Evolutionary conservation across 2,329 filamentous ascomycete genomes (phyloP).

Genomic region (Arthroderma uncinatum): DNA sequence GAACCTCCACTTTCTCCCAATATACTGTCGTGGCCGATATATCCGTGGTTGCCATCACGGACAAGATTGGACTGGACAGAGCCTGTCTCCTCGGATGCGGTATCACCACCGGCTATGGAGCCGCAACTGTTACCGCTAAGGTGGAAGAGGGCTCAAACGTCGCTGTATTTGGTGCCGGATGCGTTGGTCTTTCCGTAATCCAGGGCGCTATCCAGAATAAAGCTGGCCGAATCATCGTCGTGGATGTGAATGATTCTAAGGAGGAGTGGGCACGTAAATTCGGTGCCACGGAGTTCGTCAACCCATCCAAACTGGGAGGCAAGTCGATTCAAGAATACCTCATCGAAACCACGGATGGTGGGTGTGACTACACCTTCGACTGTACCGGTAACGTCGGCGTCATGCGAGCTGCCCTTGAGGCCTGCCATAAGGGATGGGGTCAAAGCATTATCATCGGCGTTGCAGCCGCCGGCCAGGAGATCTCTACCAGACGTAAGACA

Average conservation of each 20-base stretch:
- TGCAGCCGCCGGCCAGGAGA: slow-evolving; percentile 91
- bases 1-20: slow-evolving; percentile 95
- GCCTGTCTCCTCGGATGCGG: slow-evolving; percentile 94
- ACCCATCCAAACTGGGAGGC: slow-evolving; percentile 63
- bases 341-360: slow-evolving; percentile 94
- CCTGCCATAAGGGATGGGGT: slow-evolving; percentile 99
- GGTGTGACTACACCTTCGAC: slow-evolving; percentile 98
- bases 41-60: slow-evolving; percentile 86
- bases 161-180: slow-evolving; percentile 89
- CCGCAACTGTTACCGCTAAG: slow-evolving; percentile 82
- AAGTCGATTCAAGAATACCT: slow-evolving; percentile 85
- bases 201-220: slow-evolving; percentile 83
- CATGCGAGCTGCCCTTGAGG: slow-evolving; percentile 90
- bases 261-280: slow-evolving; percentile 91
- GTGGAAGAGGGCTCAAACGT: slow-evolving; percentile 83
- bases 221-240: slow-evolving; percentile 52
- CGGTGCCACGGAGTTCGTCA: slow-evolving; percentile 92
- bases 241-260: slow-evolving; percentile 78
- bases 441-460: slow-evolving; percentile 97
- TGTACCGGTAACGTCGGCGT: slow-evolving; percentile 95
- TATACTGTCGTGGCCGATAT: slow-evolving; percentile 98
- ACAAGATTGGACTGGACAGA: slow-evolving; percentile 85
- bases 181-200: slow-evolving; percentile 88
- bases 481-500: slow-evolving; percentile 75
- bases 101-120: slow-evolving; percentile 97